Base-by-base conservation (phyloP, 1,284 basidiomycete species). In the Paramarasmius palmivorus region DNA sequence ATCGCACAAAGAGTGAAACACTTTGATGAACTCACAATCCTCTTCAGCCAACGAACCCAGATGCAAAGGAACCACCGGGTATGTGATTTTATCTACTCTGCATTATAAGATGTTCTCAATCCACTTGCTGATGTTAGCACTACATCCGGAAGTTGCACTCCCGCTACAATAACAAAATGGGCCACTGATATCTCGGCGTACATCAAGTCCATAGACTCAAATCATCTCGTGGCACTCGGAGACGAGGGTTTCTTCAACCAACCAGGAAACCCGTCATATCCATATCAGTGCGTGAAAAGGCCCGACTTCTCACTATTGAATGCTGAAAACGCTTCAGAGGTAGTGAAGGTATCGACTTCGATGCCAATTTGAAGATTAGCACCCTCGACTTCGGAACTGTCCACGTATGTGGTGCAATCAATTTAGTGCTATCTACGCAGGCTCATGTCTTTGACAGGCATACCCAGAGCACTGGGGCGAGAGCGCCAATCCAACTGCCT, bases 301-400 rank as follows among this genome's bases (percentile, higher is more conserved):
- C 17, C 17, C 10, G 17, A n/a, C 7, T n/a, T 38, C 15, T 2
- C 9, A 19, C 6, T 17, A 7, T 22, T 4, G 23, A 2, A 5
- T 15, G 34, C 26, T 19, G 32, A 32, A 6, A 12, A 50, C 14
- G 10, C n/a, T 32, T 15, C 14, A 50, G 49, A 41, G 49, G 49
- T 19, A 20, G 49, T 38, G 49, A 50, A 35, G 83, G 85, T 46
- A 71, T 86, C 37, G 83, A 86, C 59, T 87, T 87, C 62, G 73
- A 78, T 32, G 78, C 74, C 2, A 86, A 86, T 65, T 67, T 88
- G 39, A 73, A 68, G 19, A 78, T 87, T 46, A 70, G 68, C 53
- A 77, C 79, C 10, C 61, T 86, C 52, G 84, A 87, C 63, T 87
- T 85, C 59, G 84, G 83, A 8, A 88, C 85, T 5, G 77, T 81